Evolutionary conservation across 495 filamentous ascomycete species (phyloP).

Genomic region (Aspergillus ostianus): DNA sequence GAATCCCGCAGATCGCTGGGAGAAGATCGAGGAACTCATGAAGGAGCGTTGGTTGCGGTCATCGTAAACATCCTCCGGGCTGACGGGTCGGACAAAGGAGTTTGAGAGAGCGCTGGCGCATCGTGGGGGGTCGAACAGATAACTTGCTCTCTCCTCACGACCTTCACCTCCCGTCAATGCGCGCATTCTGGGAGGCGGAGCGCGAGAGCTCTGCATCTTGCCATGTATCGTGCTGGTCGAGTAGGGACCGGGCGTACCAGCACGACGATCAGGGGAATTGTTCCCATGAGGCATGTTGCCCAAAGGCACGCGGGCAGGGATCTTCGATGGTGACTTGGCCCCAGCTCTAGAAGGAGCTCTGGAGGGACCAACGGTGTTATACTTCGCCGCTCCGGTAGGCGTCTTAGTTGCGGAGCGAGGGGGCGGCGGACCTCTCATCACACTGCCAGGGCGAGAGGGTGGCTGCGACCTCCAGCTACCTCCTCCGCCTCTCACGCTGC

Average conservation of each 20-base stretch:
- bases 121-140: conserved; percentile 60
- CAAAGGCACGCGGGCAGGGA: conserved; percentile 77
- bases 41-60: conserved; percentile 57
- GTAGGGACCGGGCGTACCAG: conserved; percentile 43
- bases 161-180: conserved; percentile 70
- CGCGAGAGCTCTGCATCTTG: conserved; percentile 61
- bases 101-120: conserved; percentile 64
- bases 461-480: conserved; percentile 27
- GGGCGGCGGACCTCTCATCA: conserved; percentile 43
- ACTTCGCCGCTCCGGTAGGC: conserved; percentile 55
- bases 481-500: conserved; percentile 19
- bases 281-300: conserved; percentile 75
- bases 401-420: conserved; percentile 65
- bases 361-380: conserved; percentile 52
- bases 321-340: conserved; percentile 69
- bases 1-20: conserved; percentile 40
- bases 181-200: conserved; percentile 87
- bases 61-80: conserved; percentile 83
- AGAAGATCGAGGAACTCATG: conserved; percentile 48
- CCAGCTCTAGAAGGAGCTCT: conserved; percentile 33
- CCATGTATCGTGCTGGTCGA: conserved; percentile 53
- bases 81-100: conserved; percentile 69
- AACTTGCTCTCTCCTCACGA: conserved; percentile 57
- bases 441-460: conserved; percentile 38
- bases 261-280: conserved; percentile 77